Evolutionary conservation across 257 asterid genomes (phyloP), one percentile per base, ranked within the genome.

Genomic region (Plantago elongata): DNA sequence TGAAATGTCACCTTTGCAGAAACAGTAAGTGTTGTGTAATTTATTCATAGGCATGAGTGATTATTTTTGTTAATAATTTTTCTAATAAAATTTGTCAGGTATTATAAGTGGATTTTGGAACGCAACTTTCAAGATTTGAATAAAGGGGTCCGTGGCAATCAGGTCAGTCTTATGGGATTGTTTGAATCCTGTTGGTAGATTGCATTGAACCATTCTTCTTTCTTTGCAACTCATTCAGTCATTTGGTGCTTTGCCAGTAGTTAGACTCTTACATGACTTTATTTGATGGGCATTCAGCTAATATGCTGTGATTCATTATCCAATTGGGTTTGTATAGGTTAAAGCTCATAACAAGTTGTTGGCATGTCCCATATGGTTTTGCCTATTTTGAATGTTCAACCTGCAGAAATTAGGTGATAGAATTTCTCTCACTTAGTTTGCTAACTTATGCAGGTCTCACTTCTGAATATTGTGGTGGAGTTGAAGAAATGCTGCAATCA

Each of bases 1-100:
- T 74, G 99, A 93, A 78, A 93, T 93, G 99, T 93, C 99, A 37
- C 99, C 99, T 27, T 90, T 93, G 60, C 99, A 93, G 91, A 93
- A 93, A 78, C 99, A 93, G 99, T 93, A 85, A 71, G 74, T 59
- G 52, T 18, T 18, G 40, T 12, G 12, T 34, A 51, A 13, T 13
- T 13, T 12, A 17, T 61, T 40, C 30, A 11, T 46, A 45, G 13
- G 60, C 62, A 55, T 66, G 64, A 38, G 54, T 60, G 62, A 45
- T 57, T 48, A 18, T 44, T 43, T 27, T 54, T 30, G 38, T 42
- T 55, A 37, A 49, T 46, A 48, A 5, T 4, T 48, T 68, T 14
- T 16, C 48, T 54, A 22, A 40, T 11, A 13, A 34, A 22, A 27
- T 49, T 27, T 60, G 14, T 48, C 63, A 93, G 99, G 96, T 93